Base-by-base conservation (phyloP, 768 basidiomycete species). In the Tricholoma saponaceum region DNA sequence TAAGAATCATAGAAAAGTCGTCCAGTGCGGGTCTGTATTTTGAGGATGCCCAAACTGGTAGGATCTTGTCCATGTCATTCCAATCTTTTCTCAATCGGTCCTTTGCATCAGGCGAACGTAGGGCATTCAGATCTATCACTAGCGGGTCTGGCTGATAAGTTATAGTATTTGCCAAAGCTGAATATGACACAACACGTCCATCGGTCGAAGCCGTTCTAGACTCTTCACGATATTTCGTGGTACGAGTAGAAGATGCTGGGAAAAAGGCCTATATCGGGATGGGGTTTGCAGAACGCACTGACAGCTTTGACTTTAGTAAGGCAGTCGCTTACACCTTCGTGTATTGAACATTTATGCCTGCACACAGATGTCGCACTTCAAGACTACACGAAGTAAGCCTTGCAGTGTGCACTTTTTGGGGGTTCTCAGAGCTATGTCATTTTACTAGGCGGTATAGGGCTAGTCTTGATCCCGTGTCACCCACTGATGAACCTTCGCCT, bases 121-220 rank as follows among this genome's bases (percentile, higher is more conserved):
- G 62, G 86, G 44, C 52, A 32, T 50, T 59, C 47, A 57, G n/a
- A 50, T 16, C 30, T 18, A 46, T 49, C 58, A 60, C 54, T 16
- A 50, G 16, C 25, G 16, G 16, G n/a, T n/a, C n/a, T n/a, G 26
- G n/a, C 47, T 71, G 56, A 72, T 59, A 50, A 44, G 49, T 58
- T 28, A 35, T 70, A 90, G 92, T 91, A 55, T 98, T 98, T 75
- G 95, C 95, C 43, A 86, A 83, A 62, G 85, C 93, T 14, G 83
- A 83, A 44, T 98, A 97, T 67, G 87, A 91, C 66, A 79, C 86
- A 14, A 73, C 81, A 44, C 85, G 84, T 57, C 91, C 92, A 4
- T 86, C 83, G 26, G 91, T 98, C n/a, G 95, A 98, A 62, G 89
- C 92, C n/a, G 94, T 95, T 14, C 79, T 97, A 25, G 95, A 98